Conservation (phyloP, 139 green algal genomes). For the Pseudopediastrum boryanum region DNA sequence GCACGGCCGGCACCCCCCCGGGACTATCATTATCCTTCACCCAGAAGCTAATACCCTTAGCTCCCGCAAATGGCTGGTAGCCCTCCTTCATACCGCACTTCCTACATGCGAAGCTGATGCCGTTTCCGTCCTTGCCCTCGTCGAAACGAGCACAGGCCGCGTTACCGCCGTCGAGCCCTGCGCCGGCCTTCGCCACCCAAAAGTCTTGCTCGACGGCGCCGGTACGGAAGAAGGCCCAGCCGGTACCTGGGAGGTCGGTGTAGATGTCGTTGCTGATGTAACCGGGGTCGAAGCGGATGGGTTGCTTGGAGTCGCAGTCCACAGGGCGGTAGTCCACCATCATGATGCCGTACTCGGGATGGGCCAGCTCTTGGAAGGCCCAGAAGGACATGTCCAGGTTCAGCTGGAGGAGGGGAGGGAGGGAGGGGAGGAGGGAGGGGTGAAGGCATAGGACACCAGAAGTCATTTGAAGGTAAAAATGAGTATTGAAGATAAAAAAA, state of each 20-base stretch:
- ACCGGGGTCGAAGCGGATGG: constrained; percentile 25
- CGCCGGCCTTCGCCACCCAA: not conserved
- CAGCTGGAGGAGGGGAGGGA: no score
- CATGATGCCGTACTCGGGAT: constrained; percentile 37
- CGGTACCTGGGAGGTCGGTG: constrained; percentile 25
- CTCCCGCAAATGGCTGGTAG: constrained; percentile 31
- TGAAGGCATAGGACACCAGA: no score
- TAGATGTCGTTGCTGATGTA: constrained; percentile 35
- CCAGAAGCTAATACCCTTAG: constrained; percentile 17
- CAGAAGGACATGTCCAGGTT: constrained; percentile 35
- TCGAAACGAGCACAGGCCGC: not conserved
- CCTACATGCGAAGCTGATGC: constrained; percentile 5
- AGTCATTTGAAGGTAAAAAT: no score
- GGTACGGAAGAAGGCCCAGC: constrained; percentile 30
- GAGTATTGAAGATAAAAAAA: no score
- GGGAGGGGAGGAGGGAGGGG: no score
- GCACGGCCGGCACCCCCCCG: not conserved
- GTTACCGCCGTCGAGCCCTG: not conserved
- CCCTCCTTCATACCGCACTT: constrained; percentile 15
- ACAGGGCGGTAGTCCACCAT: constrained; percentile 34
- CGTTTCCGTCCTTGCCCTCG: constrained; percentile 12
- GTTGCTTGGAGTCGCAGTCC: constrained; percentile 23
- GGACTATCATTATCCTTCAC: not conserved
- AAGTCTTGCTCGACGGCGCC: not conserved
- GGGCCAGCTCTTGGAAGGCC: constrained; percentile 28